These are phyloP conservation scores for Bryoerythrophyllum caledonicum DNA, from an alignment of 225 moss, liverwort and hornwort genomes.

Conservation along the genomic window DNA sequence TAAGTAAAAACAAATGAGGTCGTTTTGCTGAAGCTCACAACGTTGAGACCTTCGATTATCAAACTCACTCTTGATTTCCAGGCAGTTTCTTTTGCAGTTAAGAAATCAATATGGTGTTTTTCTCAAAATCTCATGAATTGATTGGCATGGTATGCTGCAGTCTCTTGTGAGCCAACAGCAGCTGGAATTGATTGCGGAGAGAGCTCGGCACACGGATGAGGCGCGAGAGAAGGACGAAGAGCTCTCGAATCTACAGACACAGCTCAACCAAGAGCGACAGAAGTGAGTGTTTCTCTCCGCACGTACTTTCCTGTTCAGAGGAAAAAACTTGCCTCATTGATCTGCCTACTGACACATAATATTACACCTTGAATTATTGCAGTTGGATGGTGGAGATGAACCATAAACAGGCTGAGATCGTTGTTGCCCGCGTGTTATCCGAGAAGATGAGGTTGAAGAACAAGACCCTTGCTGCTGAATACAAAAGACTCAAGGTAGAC, in stretches of 20 bases:
- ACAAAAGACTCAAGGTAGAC: slow-evolving; percentile 54
- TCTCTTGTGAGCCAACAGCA: slow-evolving; percentile 68
- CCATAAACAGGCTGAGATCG: slow-evolving; percentile 67
- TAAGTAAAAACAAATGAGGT: not conserved
- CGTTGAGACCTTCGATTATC: not conserved
- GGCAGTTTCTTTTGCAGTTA: no score
- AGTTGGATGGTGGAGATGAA: slow-evolving; percentile 69
- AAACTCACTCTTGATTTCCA: no score
- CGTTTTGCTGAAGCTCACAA: slow-evolving; percentile 5
- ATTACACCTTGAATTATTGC: not conserved
- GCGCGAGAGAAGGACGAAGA: slow-evolving; percentile 63
- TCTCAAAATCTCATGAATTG: no score
- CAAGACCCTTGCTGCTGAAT: slow-evolving; percentile 51
- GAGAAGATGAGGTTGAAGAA: slow-evolving; percentile 62
- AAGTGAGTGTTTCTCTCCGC: slow-evolving; percentile 28
- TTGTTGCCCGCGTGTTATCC: slow-evolving; percentile 61
- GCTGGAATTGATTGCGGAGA: slow-evolving; percentile 57
- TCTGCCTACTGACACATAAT: not conserved
- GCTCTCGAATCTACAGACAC: slow-evolving; percentile 55
- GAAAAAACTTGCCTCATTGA: not conserved
- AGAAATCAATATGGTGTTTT: no score
- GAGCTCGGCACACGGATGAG: slow-evolving; percentile 60
- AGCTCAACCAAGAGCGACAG: slow-evolving; percentile 59
- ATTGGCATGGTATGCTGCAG: slow-evolving; percentile 28
- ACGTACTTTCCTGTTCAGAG: not conserved